Evolutionary conservation across 805 yeast species (phyloP), one percentile per base, ranked within the genome.

Genomic region (Torulaspora microellipsoides): DNA sequence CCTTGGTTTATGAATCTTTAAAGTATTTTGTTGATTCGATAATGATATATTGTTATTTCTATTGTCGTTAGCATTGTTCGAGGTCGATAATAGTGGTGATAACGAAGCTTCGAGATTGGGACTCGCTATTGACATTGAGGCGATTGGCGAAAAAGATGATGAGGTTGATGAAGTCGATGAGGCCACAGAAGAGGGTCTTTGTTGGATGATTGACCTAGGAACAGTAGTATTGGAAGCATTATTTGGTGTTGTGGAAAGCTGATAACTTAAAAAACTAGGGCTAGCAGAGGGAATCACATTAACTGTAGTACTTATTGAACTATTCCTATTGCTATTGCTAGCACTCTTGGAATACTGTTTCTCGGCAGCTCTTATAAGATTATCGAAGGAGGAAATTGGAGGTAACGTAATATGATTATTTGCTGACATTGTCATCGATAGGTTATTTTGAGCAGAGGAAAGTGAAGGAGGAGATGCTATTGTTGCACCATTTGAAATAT

Each of bases 1-100:
- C 43, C 87, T 68, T 20, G 78, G 78, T 42, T 65, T 67, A 46
- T 69, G 70, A 61, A 46, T 35, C 23, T 44, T 53, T 30, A 15
- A 15, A 14, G 28, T 15, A 14, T 34, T 28, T 3, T 35, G 38
- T 10, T 29, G 38, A 20, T 20, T 20, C 25, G 25, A 20, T 20
- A 20, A 5, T 20, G 25, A 2, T 20, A 20, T 20, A 7, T 20
- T 20, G 25, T 20, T 20, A 20, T 20, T 20, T 20, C 25, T 20
- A 20, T 7, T 7, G 8, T 20, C 25, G 7, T 3, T 20, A 20
- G 25, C 25, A 20, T 8, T 20, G 8, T 2, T 20, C 4, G 34
- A 14, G 27, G 34, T 17, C 8, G 38, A 31, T 15, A 42, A 14
- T 27, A 28, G 28, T 11, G 43, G 48, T 27, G 45, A 42, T 14